A percentile compares a stretch with the other conserved stretches of the same genome.
phyloP scores from a whole-genome alignment of 352 stramenopile species.

The Peronospora destructor region DNA sequence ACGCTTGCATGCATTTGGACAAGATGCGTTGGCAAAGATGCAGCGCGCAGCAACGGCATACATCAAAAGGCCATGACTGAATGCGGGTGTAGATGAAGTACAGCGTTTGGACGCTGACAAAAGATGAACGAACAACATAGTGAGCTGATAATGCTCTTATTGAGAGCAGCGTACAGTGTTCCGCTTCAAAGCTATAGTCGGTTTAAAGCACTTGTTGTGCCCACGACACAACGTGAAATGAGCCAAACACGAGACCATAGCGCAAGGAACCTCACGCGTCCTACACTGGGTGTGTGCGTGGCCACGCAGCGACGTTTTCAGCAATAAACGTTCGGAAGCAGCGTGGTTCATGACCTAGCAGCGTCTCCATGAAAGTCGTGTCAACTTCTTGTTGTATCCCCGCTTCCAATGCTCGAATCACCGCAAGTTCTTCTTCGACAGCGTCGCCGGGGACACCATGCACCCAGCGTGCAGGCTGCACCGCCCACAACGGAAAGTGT shows the following conservation, averaged over 20 bases:
- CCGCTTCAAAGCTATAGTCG: too few relatives aligned
- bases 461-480: constrained; percentile 70
- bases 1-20: too few relatives aligned
- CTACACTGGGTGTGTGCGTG: constrained; percentile 15
- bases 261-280: neutral
- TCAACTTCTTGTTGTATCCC: constrained; percentile 34
- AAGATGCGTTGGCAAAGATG: too few relatives aligned
- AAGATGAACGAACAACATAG: too few relatives aligned
- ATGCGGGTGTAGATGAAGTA: too few relatives aligned
- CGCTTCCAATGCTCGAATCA: constrained; percentile 38
- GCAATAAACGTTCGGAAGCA: constrained; percentile 43
- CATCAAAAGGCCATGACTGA: too few relatives aligned
- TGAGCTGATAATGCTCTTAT: too few relatives aligned
- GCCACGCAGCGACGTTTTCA: constrained; percentile 42
- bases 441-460: constrained; percentile 52
- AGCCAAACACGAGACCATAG: neutral
- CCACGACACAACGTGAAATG: neutral
- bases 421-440: constrained; percentile 48
- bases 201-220: neutral
- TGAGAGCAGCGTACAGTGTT: too few relatives aligned
- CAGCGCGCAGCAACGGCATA: too few relatives aligned
- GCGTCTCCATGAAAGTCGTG: constrained; percentile 25
- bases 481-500: constrained; percentile 64
- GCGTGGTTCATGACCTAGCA: constrained; percentile 32
- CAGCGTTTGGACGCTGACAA: too few relatives aligned